phyloP scores from a whole-genome alignment of 495 filamentous ascomycete species.

The Aspergillus haitiensis region DNA sequence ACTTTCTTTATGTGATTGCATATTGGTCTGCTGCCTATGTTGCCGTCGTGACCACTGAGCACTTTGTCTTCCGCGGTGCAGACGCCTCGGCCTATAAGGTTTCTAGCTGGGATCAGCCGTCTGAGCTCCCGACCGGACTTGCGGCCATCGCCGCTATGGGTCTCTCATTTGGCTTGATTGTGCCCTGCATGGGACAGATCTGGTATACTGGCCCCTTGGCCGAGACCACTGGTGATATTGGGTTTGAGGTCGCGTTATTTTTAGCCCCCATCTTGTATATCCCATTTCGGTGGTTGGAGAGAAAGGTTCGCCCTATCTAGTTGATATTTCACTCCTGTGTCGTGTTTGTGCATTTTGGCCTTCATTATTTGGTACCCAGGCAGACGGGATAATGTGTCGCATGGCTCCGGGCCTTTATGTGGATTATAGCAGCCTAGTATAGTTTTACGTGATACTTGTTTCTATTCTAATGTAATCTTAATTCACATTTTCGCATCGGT shows the following conservation, averaged over 20 bases:
- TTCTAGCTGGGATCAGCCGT: too few species aligned
- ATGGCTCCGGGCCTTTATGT: too few species aligned
- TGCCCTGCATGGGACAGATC: slow-evolving; percentile 56
- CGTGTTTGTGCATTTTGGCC: too few species aligned
- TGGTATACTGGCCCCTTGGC: slow-evolving; percentile 58
- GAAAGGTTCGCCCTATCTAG: neutral
- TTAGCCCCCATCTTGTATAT: slow-evolving; percentile 48
- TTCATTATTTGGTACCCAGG: too few species aligned
- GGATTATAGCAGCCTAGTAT: too few species aligned
- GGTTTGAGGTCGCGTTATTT: slow-evolving; percentile 57
- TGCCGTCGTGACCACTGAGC: slow-evolving; percentile 49
- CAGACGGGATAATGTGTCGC: too few species aligned
- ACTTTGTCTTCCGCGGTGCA: slow-evolving; percentile 42
- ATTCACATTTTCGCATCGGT: too few species aligned
- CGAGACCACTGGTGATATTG: slow-evolving; percentile 55
- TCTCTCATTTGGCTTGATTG: slow-evolving; percentile 39
- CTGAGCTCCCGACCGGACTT: slow-evolving; percentile 44
- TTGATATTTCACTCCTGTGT: too few species aligned
- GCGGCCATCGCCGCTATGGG: slow-evolving; percentile 44
- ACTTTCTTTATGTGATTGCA: slow-evolving; percentile 55
- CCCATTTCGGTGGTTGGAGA: slow-evolving; percentile 14
- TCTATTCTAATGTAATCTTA: too few species aligned
- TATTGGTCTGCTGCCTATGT: slow-evolving; percentile 58
- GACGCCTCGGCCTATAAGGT: too few species aligned
- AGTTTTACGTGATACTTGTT: too few species aligned